Evolutionary conservation across 1,139 yeast species (phyloP), one percentile per base, ranked within the genome.

Genomic region (Magnusiomyces ingens): DNA sequence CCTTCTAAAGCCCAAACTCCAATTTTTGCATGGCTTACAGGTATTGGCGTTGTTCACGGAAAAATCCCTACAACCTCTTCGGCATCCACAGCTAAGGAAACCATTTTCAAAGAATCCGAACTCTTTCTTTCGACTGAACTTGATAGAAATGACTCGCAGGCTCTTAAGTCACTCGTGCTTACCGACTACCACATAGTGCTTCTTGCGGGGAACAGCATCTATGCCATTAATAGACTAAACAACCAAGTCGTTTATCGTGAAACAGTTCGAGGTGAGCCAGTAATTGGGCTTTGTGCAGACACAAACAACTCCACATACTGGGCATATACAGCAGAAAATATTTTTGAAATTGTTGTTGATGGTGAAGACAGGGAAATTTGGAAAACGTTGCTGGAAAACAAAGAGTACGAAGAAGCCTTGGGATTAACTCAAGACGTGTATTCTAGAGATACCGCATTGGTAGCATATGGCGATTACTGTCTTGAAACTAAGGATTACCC

Each of bases 281-380:
- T 83, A 19, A 56, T 77, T 4, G 93, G 93, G 0, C 66, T 85
- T 2, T 69, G 80, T 1, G 77, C 81, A 2, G 98, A 91, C 65
- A 71, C 73, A 52, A 59, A 67, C 2, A 71, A 74, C 22, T 67
- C 73, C 3, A 83, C 88, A 0, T 82, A 71, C 60, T 85, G 93
- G 93, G 68, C 81, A 2, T 81, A 70, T 60, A 76, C 86, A 0
- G 65, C 70, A 22, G 61, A 67, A 1, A 72, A 67, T 48, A 77
- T 88, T 11, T 84, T 76, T 62, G 96, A 94, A 65, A 69, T 94
- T 10, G 75, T 87, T 2, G 73, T 87, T 10, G 77, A 75, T 36
- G 78, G 85, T 60, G 98, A 93, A 65, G 75, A 82, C 5, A 72
- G 77, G 4, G 84, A 87, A 22, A 83, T 90, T 2, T 89, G 97